phyloP scores from a whole-genome alignment of 192 early-diverging fungal species.

The Phlyctochytrium bullatum region DNA sequence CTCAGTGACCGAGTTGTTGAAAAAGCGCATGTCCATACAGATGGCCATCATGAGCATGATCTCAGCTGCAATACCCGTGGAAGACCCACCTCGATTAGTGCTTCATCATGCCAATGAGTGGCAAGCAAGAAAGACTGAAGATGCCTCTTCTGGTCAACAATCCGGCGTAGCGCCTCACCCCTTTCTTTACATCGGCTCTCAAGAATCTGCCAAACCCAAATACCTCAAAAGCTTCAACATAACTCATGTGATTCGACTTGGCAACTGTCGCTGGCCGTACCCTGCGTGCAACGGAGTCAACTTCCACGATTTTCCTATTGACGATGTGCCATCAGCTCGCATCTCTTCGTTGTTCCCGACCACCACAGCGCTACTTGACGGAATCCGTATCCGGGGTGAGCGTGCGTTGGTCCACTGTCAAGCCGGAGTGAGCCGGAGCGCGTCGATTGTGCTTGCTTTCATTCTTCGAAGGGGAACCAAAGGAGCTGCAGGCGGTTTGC shows the following conservation, averaged over 20 bases:
- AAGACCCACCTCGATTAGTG: slow-evolving; percentile 4
- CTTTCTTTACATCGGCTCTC: slow-evolving; percentile 4
- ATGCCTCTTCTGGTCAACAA: no score
- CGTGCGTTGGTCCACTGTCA: slow-evolving; percentile 75
- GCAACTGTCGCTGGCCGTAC: slow-evolving; percentile 5
- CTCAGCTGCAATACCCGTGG: neutral
- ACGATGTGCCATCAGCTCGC: neutral
- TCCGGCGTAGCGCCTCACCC: neutral
- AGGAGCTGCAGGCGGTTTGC: neutral
- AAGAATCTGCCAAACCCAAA: slow-evolving; percentile 2
- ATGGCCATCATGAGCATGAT: neutral
- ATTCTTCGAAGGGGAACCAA: slow-evolving; percentile 55
- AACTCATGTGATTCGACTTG: slow-evolving; percentile 2
- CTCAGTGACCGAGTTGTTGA: neutral
- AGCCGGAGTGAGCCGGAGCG: slow-evolving; percentile 76
- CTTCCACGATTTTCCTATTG: slow-evolving; percentile 1
- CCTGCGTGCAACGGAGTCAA: neutral
- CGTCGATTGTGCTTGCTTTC: slow-evolving; percentile 75
- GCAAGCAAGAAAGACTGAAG: neutral
- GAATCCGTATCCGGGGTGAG: neutral
- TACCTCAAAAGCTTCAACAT: neutral
- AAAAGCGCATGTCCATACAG: neutral
- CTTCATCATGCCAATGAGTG: neutral
- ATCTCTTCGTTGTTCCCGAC: slow-evolving; percentile 4
- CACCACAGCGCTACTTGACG: neutral